A percentile compares a stretch with the other conserved stretches of the same genome.
Conservation (phyloP, 257 asterid species). For the Avicennia marina region DNA sequence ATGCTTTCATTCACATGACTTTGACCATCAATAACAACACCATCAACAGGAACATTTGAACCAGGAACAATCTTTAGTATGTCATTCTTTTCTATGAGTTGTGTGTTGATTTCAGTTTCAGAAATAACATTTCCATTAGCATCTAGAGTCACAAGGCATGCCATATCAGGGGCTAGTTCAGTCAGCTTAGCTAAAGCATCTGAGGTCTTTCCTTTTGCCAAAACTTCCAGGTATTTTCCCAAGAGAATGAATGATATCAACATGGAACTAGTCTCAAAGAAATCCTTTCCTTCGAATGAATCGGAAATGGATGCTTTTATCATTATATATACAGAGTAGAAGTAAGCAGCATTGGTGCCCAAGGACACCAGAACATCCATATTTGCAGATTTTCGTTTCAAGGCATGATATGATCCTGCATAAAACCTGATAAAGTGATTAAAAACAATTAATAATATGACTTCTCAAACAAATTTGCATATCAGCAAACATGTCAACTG, state of each 20-base stretch:
- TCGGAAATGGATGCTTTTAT: conserved; percentile 62
- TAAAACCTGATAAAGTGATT: conserved; percentile 66
- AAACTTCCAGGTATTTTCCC: conserved; percentile 91
- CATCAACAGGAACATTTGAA: conserved; percentile 91
- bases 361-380: conserved; percentile 98
- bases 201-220: conserved; percentile 93
- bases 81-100: conserved; percentile 81
- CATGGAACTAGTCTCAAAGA: conserved; percentile 98
- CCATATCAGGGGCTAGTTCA: conserved; percentile 88
- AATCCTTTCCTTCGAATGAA: conserved; percentile 92
- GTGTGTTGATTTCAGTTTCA: conserved; percentile 75
- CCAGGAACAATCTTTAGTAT: conserved; percentile 92
- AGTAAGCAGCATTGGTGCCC: conserved; percentile 98
- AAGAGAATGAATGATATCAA: conserved; percentile 90
- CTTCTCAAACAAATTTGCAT: not conserved
- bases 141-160: conserved; percentile 72
- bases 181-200: conserved; percentile 94
- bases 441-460: conserved; percentile 15
- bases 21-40: conserved; percentile 81
- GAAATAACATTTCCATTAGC: conserved; percentile 70
- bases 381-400: conserved; percentile 80
- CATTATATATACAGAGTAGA: conserved; percentile 76
- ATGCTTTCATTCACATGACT: conserved; percentile 96
- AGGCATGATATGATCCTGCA: conserved; percentile 90
- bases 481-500: not conserved